Base-by-base conservation (phyloP, 73 alveolate genomes). In the Breviolum minutum region DNA sequence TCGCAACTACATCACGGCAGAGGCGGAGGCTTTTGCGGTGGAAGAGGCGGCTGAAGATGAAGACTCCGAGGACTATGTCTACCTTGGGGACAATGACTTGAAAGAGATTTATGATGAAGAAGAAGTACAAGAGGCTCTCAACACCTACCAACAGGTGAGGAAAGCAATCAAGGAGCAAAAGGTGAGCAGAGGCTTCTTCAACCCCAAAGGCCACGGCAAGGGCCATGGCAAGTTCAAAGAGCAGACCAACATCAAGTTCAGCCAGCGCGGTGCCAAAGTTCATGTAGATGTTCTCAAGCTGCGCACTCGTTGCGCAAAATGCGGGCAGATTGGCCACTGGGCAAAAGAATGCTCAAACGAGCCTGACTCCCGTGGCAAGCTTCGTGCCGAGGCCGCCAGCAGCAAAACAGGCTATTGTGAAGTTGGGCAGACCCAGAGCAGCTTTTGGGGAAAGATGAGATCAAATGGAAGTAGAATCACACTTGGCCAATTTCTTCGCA, bases 31-130 rank as follows among this genome's bases (percentile, higher is more conserved):
- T 32, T 32, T 73, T 32, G 54, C 40, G n/a, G 24, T 17, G 0
- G 83, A 73, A 60, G 60, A 20, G 0, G 16, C 7, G 12, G 94
- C 54, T 0, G 94, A 62, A 64, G 69, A 40, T 5, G 79, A 62
- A 27, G 60, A 20, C 80, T 30, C 32, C 10, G 94, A 62, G 94
- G 94, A 84, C 94, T 85, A 85, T 20, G 94, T 85, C 32, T 62
- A 85, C 79, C 1, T 85, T 17, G 94, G 94, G 0, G 80, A 85
- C 32, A 17, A 19, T 1, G 94, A 61, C 13, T 0, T 85, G 63
- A 17, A 61, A 0, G 80, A 85, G 22, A n/a, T 62, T 27, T 85
- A 13, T 26, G 94, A 85, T 0, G 94, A 85, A 29, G 64, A 19
- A 29, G 80, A 85, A 14, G 12, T 85, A 6, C 76, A 19, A 19